Percentiles rank a stretch among this genome's conserved stretches.
Conservation (phyloP, 1,139 yeast species). For the Hyphopichia fennica region DNA sequence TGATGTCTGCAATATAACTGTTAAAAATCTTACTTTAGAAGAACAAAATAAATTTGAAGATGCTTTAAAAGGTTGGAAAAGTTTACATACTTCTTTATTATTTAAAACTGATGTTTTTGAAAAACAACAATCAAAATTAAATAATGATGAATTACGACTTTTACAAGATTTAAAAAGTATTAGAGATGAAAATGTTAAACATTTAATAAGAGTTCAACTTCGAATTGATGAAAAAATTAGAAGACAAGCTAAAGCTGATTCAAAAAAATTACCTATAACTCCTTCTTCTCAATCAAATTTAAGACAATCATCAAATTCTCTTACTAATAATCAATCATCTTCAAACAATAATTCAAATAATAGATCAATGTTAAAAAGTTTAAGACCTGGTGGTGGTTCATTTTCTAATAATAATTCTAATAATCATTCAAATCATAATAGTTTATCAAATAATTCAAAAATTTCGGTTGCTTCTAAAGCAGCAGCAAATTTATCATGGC, state of each 20-base stretch:
- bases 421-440: neutral
- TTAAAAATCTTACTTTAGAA: constrained; percentile 57
- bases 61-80: constrained; percentile 72
- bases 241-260: constrained; percentile 8
- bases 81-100: constrained; percentile 59
- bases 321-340: constrained; percentile 4
- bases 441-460: constrained; percentile 3
- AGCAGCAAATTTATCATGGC: constrained; percentile 53
- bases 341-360: constrained; percentile 6
- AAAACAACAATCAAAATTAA: constrained; percentile 27
- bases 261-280: constrained; percentile 11
- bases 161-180: constrained; percentile 48
- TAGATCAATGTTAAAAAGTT: constrained; percentile 33
- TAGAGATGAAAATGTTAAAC: constrained; percentile 53
- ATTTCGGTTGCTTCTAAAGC: constrained; percentile 10
- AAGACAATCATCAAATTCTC: too few species aligned
- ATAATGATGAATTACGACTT: constrained; percentile 43
- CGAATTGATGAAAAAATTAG: constrained; percentile 39
- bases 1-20: constrained; percentile 58
- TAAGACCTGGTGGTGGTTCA: constrained; percentile 27
- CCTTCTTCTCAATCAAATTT: constrained; percentile 7
- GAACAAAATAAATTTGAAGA: constrained; percentile 52
- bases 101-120: constrained; percentile 58
- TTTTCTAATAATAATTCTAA: constrained; percentile 3
- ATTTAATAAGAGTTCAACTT: constrained; percentile 44